Evolutionary conservation across 768 basidiomycete species (phyloP).

Genomic region (Kwoniella heveanensis): DNA sequence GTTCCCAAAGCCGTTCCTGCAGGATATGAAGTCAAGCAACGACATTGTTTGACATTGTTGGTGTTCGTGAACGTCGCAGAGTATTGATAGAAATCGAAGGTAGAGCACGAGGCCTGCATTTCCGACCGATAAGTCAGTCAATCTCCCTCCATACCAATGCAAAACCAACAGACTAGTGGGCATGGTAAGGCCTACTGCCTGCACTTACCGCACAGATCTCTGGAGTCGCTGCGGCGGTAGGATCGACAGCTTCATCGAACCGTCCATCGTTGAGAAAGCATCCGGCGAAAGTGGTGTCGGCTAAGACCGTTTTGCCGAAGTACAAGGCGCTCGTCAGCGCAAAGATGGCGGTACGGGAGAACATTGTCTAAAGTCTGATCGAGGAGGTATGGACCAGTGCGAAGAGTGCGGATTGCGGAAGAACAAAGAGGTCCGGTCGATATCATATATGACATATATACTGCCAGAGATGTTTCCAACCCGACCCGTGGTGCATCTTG

Average conservation of each 20-base stretch:
- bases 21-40: neutral
- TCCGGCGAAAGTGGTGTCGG: slow-evolving; percentile 10
- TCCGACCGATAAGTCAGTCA: neutral
- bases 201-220: slow-evolving; percentile 7
- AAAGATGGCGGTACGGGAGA: neutral
- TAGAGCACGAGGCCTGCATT: neutral
- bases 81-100: neutral
- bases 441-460: too few species aligned
- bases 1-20: neutral
- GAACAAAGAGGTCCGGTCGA: too few species aligned
- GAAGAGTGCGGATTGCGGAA: too few species aligned
- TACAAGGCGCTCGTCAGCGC: neutral
- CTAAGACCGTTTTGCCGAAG: slow-evolving; percentile 1
- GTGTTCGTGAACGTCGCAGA: neutral
- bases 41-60: neutral
- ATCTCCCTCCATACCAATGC: too few species aligned
- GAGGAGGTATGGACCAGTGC: too few species aligned
- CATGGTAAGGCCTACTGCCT: too few species aligned
- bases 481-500: too few species aligned
- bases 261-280: slow-evolving; percentile 4
- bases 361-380: too few species aligned
- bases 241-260: neutral
- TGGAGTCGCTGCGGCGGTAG: neutral
- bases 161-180: too few species aligned
- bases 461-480: too few species aligned